A percentile compares a stretch with the other conserved stretches of the same genome.
Evolutionary conservation across 768 basidiomycete species (phyloP).

Genomic region (Amanita molliuscula): DNA sequence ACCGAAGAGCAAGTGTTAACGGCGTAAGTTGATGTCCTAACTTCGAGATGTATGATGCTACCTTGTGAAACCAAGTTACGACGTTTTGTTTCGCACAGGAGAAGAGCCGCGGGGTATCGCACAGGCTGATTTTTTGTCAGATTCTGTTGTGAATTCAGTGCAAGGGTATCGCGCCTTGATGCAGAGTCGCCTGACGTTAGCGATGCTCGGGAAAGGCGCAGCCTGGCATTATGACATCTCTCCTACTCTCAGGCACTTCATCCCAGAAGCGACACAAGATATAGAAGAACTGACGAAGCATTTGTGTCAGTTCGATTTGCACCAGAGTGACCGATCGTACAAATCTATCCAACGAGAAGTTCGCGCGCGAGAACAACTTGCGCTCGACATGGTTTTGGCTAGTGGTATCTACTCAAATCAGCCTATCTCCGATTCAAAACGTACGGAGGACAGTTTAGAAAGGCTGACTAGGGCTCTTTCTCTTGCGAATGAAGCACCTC

Average conservation of each 20-base stretch:
- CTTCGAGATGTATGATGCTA: not conserved
- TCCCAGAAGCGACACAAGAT: conserved; percentile 25
- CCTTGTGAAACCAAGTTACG: conserved; percentile 34
- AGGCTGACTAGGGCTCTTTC: conserved; percentile 52
- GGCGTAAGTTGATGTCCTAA: conserved; percentile 29
- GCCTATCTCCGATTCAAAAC: conserved; percentile 21
- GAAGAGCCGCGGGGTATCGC: conserved; percentile 31
- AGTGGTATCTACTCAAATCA: conserved; percentile 43
- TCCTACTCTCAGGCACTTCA: conserved; percentile 32
- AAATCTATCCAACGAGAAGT: conserved; percentile 36
- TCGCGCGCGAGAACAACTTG: conserved; percentile 49
- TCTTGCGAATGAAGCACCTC: conserved; percentile 43
- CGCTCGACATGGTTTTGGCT: conserved; percentile 53
- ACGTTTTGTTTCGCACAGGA: conserved; percentile 47
- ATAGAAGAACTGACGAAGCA: conserved; percentile 23
- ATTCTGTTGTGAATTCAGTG: conserved; percentile 37
- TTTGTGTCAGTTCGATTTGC: conserved; percentile 35
- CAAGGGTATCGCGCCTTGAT: conserved; percentile 43
- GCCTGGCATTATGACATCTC: conserved; percentile 46
- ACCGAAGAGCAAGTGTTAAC: conserved; percentile 49
- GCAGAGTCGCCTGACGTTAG: conserved; percentile 34
- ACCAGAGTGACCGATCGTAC: conserved; percentile 24
- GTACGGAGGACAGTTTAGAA: conserved; percentile 29
- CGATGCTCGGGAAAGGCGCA: conserved; percentile 27
- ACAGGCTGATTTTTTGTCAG: conserved; percentile 50